Evolutionary conservation across 306 rosid genomes (phyloP).

Genomic region (Adenanthera pavonina): DNA sequence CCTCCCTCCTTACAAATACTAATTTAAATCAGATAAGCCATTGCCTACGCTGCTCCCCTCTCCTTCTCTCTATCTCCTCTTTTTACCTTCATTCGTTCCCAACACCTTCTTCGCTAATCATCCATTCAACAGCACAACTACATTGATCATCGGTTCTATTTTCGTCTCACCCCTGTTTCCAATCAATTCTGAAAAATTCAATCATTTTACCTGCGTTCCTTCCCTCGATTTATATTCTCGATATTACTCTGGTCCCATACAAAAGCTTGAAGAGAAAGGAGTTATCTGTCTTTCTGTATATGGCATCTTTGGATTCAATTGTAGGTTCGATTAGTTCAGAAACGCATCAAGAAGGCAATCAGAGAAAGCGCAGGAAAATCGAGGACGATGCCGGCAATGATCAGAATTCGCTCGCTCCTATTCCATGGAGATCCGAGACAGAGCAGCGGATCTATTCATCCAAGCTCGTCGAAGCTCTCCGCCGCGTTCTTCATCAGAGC

Average conservation of each 20-base stretch:
- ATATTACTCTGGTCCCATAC: neutral
- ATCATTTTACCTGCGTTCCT: neutral
- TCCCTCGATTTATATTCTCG: neutral
- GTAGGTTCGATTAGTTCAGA: neutral
- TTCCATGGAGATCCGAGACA: conserved; percentile 66
- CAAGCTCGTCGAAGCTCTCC: conserved; percentile 62
- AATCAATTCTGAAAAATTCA: neutral
- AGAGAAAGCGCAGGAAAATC: conserved; percentile 19
- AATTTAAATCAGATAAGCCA: conserved; percentile 1
- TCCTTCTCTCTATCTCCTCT: neutral
- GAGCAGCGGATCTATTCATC: conserved; percentile 67
- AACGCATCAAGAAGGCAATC: neutral
- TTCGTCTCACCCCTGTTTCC: neutral
- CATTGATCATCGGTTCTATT: neutral
- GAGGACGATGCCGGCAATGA: neutral
- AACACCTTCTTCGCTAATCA: neutral
- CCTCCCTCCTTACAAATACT: conserved; percentile 8
- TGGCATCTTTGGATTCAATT: conserved; percentile 11
- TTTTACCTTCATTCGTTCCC: neutral
- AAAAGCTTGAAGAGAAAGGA: neutral
- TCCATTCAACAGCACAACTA: neutral
- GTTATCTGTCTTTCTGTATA: neutral
- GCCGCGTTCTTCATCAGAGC: conserved; percentile 42
- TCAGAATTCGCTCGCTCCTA: neutral
- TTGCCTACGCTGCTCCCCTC: neutral